These are phyloP conservation scores for Tylopilus plumbeoviolaceoides DNA, from an alignment of 768 basidiomycete genomes.

Conservation along the genomic window DNA sequence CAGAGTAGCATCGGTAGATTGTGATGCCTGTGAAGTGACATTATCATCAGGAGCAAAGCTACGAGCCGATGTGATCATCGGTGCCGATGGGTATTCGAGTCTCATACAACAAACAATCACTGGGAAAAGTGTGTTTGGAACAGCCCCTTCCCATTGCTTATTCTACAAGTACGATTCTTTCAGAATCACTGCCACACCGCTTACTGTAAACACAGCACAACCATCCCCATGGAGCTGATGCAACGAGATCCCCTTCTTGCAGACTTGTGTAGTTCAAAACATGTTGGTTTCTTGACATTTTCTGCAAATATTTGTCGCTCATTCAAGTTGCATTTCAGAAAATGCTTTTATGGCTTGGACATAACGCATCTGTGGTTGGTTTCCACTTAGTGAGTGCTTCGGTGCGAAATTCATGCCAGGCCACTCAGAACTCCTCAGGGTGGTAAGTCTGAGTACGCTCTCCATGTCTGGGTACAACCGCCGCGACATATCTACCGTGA, in stretches of 20 bases:
- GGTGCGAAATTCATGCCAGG: neutral
- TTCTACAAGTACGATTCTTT: constrained; percentile 42
- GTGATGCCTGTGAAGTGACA: constrained; percentile 32
- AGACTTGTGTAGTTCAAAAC: constrained; percentile 22
- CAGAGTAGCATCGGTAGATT: constrained; percentile 35
- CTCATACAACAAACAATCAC: constrained; percentile 34
- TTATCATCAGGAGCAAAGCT: constrained; percentile 41
- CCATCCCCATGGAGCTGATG: constrained; percentile 38
- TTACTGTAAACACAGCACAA: constrained; percentile 31
- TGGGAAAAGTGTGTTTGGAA: constrained; percentile 28
- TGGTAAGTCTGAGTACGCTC: constrained; percentile 33
- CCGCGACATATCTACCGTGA: constrained; percentile 26
- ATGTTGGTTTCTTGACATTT: constrained; percentile 10
- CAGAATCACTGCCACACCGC: neutral
- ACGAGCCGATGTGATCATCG: constrained; percentile 51
- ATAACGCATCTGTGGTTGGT: constrained; percentile 19
- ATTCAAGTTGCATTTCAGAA: constrained; percentile 10
- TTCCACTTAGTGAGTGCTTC: constrained; percentile 20
- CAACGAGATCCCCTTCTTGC: constrained; percentile 38
- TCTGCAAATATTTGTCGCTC: neutral
- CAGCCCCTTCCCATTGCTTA: constrained; percentile 25
- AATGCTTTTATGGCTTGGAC: constrained; percentile 18
- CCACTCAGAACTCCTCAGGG: constrained; percentile 29
- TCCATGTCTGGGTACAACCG: constrained; percentile 25
- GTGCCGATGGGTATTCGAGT: constrained; percentile 55